Evolutionary conservation across 1,139 yeast species (phyloP).

Genomic region (Barnettozyma hawaiiensis): DNA sequence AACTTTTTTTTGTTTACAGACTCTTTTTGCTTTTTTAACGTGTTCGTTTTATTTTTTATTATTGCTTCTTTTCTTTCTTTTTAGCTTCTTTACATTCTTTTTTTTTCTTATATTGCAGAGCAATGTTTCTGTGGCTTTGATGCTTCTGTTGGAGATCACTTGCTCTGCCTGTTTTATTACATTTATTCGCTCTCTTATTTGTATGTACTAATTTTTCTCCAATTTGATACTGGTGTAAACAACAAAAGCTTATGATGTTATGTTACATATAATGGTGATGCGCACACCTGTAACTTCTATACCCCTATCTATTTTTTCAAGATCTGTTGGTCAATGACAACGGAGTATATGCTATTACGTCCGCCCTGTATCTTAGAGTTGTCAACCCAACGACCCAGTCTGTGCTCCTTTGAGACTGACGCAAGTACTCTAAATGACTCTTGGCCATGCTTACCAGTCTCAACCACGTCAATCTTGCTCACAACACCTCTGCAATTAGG

Average conservation of each 20-base stretch:
- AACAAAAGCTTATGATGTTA: no score
- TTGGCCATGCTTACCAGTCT: conserved; percentile 42
- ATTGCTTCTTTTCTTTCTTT: no score
- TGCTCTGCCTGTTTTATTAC: no score
- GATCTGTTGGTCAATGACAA: conserved; percentile 33
- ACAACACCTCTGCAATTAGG: conserved; percentile 67
- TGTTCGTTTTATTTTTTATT: no score
- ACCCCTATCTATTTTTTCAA: conserved; percentile 11
- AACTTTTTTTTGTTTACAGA: conserved; percentile 1
- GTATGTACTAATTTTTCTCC: no score
- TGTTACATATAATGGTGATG: no score
- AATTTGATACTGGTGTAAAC: no score
- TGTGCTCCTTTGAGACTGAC: conserved; percentile 76
- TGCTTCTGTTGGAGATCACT: no score
- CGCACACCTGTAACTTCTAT: no score
- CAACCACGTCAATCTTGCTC: conserved; percentile 62
- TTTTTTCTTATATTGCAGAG: neutral
- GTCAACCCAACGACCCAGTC: conserved; percentile 76
- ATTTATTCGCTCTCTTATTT: no score
- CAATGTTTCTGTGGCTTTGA: neutral
- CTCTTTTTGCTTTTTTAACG: neutral
- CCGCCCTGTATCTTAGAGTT: conserved; percentile 34
- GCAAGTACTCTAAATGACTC: conserved; percentile 55
- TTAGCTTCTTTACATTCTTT: neutral
- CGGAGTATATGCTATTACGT: conserved; percentile 47